Evolutionary conservation across 495 filamentous ascomycete genomes (phyloP), one percentile per base, ranked within the genome.

Genomic region (Pyrenopolyporus hunteri): DNA sequence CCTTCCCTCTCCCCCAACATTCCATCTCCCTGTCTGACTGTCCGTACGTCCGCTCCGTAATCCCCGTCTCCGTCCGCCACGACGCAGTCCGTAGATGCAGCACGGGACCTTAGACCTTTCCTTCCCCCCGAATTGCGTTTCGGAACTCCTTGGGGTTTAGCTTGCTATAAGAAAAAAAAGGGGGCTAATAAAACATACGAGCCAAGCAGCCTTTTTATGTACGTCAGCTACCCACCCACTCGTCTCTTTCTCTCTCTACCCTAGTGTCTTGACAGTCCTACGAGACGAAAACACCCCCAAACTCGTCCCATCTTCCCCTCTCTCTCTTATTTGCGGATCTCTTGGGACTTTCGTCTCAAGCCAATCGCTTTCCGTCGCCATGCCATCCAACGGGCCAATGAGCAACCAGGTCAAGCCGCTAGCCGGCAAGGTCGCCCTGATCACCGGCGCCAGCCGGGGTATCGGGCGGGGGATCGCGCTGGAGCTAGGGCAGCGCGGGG

Each of bases 381-480:
- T 70, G 69, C 47, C 69, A 33, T 66, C 65, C 7, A 44, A 33
- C n/a, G 61, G 29, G 11, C 59, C 70, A 26, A 69, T 65, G 68
- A 63, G 57, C 39, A 68, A 73, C 58, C 65, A 64, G 35, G 19
- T 46, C 17, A 70, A 67, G 60, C 70, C 70, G 17, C 44, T 89
- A 29, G 76, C 82, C 36, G 84, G 83, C 63, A 89, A 88, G 74
- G 85, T 90, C 49, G 88, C 88, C 56, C 79, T 91, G 6, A 82
- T 91, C 58, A 91, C 88, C 14, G 88, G 70, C 17, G 73, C 81
- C 59, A 82, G 84, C 26, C 85, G 89, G 9, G 89, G 89, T 40
- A 92, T 95, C 68, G 91, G 90, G 20, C 77, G 82, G 13, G 88
- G 85, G 13, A 91, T 91, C 59, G 89, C 89, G 14, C 78, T 91